Conservation (phyloP, 2,329 filamentous ascomycete species). For the Podosphaera aphanis region DNA sequence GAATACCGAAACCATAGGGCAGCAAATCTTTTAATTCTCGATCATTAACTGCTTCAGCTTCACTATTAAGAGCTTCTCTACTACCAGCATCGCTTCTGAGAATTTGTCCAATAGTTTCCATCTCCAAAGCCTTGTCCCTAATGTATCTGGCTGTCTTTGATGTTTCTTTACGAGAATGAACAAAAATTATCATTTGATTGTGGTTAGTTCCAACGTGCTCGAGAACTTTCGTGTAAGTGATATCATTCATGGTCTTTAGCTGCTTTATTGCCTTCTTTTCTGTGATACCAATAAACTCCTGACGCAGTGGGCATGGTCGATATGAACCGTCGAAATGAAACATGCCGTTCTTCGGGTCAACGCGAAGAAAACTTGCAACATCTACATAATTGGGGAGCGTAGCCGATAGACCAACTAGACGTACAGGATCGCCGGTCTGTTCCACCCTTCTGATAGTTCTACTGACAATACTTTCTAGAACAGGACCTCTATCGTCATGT, state of each 20-base stretch:
- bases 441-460: conserved; percentile 81
- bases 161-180: conserved; percentile 94
- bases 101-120: conserved; percentile 92
- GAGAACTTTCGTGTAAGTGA: conserved; percentile 90
- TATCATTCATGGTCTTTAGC: conserved; percentile 96
- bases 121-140: conserved; percentile 85
- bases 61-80: conserved; percentile 66
- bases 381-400: conserved; percentile 92
- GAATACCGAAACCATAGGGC: conserved; percentile 92
- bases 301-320: conserved; percentile 77
- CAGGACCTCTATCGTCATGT: conserved; percentile 89
- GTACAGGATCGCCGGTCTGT: conserved; percentile 80
- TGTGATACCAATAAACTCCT: conserved; percentile 92
- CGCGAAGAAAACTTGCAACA: conserved; percentile 83
- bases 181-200: conserved; percentile 98
- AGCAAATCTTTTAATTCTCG: conserved; percentile 78
- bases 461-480: conserved; percentile 89
- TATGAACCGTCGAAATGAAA: conserved; percentile 95
- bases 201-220: conserved; percentile 83
- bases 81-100: conserved; percentile 79
- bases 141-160: conserved; percentile 94
- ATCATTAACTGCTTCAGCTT: conserved; percentile 62
- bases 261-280: conserved; percentile 98
- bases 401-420: conserved; percentile 77
- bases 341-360: conserved; percentile 61